Evolutionary conservation across 805 yeast genomes (phyloP).

Genomic region (Starmerella floris): DNA sequence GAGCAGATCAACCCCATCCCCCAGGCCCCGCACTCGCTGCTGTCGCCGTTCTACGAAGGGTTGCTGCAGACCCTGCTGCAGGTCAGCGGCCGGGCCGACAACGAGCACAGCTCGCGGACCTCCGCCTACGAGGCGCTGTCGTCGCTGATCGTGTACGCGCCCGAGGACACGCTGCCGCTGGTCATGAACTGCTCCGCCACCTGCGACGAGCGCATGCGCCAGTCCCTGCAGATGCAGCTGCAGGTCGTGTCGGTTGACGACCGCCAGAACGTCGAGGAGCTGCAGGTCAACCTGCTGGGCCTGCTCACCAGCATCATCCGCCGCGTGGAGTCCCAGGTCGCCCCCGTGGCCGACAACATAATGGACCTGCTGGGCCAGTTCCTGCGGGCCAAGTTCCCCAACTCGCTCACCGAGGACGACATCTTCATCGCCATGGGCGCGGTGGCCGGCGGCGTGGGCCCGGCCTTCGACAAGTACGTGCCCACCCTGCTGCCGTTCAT

Average conservation of each 20-base stretch:
- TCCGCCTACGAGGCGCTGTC: conserved; percentile 94
- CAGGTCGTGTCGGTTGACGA: conserved; percentile 58
- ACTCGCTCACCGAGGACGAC: conserved; percentile 84
- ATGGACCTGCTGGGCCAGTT: conserved; percentile 73
- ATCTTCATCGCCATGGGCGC: conserved; percentile 85
- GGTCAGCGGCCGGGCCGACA: conserved; percentile 60
- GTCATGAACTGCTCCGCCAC: conserved; percentile 65
- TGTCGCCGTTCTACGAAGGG: conserved; percentile 60
- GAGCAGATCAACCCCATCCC: conserved; percentile 51
- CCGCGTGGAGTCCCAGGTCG: conserved; percentile 50
- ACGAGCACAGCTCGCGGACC: conserved; percentile 78
- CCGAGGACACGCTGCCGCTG: conserved; percentile 52
- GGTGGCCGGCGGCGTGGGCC: conserved; percentile 67
- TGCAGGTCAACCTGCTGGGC: conserved; percentile 66
- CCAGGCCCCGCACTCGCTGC: conserved; percentile 37
- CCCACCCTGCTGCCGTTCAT: conserved; percentile 72
- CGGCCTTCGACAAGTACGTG: conserved; percentile 60
- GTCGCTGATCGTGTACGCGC: conserved; percentile 61
- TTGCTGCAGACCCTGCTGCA: conserved; percentile 58
- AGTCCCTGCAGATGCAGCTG: conserved; percentile 45
- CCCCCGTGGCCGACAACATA: conserved; percentile 60
- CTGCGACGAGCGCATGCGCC: conserved; percentile 56
- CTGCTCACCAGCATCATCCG: conserved; percentile 73
- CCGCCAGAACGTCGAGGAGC: conserved; percentile 66
- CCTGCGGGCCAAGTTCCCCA: conserved; percentile 47